These are phyloP conservation scores for Potentilla sterilis DNA, from an alignment of 306 rosid genomes.

Conservation along the genomic window DNA sequence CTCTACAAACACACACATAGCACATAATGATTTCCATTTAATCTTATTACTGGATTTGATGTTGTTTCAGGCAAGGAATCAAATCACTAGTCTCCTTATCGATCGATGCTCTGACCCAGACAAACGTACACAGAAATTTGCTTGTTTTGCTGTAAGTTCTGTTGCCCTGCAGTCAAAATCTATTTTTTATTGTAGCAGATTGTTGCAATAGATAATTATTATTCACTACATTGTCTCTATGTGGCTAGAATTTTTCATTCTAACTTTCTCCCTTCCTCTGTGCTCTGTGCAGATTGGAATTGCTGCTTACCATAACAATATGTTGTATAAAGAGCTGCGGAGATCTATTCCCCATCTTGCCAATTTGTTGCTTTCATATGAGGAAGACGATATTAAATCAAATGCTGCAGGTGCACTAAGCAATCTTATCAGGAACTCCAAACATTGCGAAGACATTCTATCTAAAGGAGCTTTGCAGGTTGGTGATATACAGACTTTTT, in stretches of 20 bases:
- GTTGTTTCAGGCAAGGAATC: constrained; percentile 58
- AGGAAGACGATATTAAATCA: constrained; percentile 94
- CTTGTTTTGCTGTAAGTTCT: constrained; percentile 97
- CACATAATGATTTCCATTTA: constrained; percentile 16
- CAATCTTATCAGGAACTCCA: constrained; percentile 92
- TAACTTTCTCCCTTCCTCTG: no score
- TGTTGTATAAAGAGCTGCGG: constrained; percentile 71
- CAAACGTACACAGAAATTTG: constrained; percentile 90
- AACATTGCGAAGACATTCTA: constrained; percentile 79
- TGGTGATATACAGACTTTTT: no score
- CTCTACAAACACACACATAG: constrained; percentile 6
- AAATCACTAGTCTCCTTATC: constrained; percentile 68
- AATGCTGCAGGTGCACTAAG: constrained; percentile 99
- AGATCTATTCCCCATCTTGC: constrained; percentile 84
- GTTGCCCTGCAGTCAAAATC: not conserved
- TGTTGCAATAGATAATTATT: not conserved
- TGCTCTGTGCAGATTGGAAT: constrained; percentile 63
- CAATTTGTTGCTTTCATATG: constrained; percentile 61
- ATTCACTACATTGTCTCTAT: not conserved
- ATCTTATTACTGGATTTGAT: constrained; percentile 23
- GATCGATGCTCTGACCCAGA: constrained; percentile 92
- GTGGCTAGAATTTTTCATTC: not conserved
- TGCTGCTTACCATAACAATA: constrained; percentile 84
- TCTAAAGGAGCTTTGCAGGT: constrained; percentile 95
- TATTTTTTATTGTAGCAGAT: constrained; percentile 1